Evolutionary conservation across 257 asterid genomes (phyloP).

Genomic region (Lithospermum erythrorhizon): DNA sequence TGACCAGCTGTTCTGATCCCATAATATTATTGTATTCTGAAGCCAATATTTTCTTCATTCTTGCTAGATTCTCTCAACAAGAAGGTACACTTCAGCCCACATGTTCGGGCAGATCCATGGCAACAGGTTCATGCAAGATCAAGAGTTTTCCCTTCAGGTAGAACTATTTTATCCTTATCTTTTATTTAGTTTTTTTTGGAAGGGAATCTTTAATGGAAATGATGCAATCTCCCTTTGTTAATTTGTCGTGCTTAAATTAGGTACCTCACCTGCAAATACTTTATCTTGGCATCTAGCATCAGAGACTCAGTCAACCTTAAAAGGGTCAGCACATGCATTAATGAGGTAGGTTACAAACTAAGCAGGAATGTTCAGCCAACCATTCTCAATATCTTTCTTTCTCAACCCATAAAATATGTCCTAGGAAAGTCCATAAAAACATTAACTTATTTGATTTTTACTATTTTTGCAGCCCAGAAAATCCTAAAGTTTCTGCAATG

Average conservation of each 20-base stretch:
- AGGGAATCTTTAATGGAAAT: constrained; percentile 13
- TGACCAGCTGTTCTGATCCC: neutral
- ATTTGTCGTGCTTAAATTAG: constrained; percentile 24
- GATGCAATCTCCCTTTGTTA: neutral
- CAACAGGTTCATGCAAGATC: constrained; percentile 44
- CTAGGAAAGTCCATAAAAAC: neutral
- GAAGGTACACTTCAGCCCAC: constrained; percentile 87
- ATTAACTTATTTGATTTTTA: constrained; percentile 8
- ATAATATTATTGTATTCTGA: neutral
- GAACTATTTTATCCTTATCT: constrained; percentile 7
- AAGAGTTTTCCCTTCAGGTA: constrained; percentile 61
- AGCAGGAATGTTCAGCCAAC: neutral
- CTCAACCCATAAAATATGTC: constrained; percentile 2
- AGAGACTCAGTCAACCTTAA: constrained; percentile 75
- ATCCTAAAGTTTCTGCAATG: constrained; percentile 34
- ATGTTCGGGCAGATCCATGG: constrained; percentile 43
- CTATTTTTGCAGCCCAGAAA: constrained; percentile 44
- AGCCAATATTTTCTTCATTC: constrained; percentile 7
- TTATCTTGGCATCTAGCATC: constrained; percentile 99
- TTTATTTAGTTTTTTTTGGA: neutral
- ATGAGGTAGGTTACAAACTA: constrained; percentile 37
- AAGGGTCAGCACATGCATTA: constrained; percentile 46
- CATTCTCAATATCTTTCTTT: constrained; percentile 30
- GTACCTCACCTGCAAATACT: constrained; percentile 69
- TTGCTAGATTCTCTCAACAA: constrained; percentile 58